Evolutionary conservation across 176 grass and related monocot genomes (phyloP).

Genomic region (Zizania latifolia): DNA sequence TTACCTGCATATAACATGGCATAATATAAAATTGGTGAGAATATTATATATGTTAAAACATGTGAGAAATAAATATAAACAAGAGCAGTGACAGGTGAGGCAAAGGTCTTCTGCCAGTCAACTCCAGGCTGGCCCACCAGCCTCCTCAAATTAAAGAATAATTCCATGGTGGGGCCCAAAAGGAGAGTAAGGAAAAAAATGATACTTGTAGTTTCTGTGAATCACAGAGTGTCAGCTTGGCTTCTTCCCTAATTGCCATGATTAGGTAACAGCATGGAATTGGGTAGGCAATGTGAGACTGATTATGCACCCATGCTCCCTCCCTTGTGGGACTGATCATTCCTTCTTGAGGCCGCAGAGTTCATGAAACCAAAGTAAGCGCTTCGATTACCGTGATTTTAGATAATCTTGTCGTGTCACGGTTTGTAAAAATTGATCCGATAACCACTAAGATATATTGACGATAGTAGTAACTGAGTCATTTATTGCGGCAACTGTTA

Average conservation of each 20-base stretch:
- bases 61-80: background rate
- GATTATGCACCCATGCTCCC: background rate
- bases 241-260: background rate
- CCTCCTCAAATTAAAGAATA: background rate
- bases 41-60: background rate
- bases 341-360: background rate
- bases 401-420: no score
- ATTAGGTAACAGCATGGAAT: no score
- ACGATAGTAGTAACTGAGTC: no score
- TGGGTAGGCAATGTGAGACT: background rate
- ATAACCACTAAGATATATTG: no score
- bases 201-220: background rate
- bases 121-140: conserved; percentile 26
- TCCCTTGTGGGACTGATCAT: background rate
- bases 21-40: background rate
- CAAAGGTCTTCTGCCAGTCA: conserved; percentile 32
- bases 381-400: no score
- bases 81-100: background rate
- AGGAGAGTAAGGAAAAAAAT: background rate
- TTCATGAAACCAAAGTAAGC: no score
- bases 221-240: background rate
- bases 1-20: conserved; percentile 5
- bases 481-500: no score
- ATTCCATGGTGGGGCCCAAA: conserved; percentile 7
- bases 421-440: no score